These are phyloP conservation scores for Solanum pennellii DNA, from an alignment of 257 asterid species.

Conservation along the genomic window DNA sequence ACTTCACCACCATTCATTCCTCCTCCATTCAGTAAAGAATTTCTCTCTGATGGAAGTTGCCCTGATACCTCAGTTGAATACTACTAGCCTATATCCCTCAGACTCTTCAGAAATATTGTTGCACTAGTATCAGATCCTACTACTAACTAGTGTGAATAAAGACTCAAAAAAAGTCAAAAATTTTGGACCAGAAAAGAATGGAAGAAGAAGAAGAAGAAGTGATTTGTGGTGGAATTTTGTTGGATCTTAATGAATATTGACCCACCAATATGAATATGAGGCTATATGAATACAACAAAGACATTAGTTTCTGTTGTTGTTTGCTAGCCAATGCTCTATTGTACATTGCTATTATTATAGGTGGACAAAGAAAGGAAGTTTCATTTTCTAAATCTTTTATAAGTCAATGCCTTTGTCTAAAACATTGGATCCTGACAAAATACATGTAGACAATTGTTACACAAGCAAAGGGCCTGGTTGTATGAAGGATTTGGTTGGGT, in stretches of 20 bases:
- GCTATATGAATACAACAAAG: not conserved
- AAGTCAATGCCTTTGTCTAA: not conserved
- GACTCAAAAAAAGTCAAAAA: not conserved
- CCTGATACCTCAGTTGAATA: constrained; percentile 35
- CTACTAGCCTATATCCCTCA: constrained; percentile 13
- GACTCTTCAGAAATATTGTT: not conserved
- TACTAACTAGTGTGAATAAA: constrained; percentile 2
- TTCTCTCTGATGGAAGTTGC: constrained; percentile 31
- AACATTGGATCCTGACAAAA: constrained; percentile 3
- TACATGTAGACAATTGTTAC: not conserved
- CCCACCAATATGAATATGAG: not conserved
- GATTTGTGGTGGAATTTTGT: not conserved
- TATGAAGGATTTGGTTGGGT: not conserved
- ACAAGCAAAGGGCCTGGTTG: not conserved
- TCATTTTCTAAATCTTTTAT: not conserved
- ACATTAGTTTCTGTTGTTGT: not conserved
- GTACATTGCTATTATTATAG: not conserved
- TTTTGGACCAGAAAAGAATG: not conserved
- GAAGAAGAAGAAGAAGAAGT: not conserved
- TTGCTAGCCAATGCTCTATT: not conserved
- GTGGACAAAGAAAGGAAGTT: not conserved
- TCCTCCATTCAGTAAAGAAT: constrained; percentile 30
- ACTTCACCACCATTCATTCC: constrained; percentile 62
- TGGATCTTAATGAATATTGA: not conserved
- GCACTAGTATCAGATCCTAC: not conserved